Evolutionary conservation across 306 rosid species (phyloP).

Genomic region (Gillenia trifoliata): DNA sequence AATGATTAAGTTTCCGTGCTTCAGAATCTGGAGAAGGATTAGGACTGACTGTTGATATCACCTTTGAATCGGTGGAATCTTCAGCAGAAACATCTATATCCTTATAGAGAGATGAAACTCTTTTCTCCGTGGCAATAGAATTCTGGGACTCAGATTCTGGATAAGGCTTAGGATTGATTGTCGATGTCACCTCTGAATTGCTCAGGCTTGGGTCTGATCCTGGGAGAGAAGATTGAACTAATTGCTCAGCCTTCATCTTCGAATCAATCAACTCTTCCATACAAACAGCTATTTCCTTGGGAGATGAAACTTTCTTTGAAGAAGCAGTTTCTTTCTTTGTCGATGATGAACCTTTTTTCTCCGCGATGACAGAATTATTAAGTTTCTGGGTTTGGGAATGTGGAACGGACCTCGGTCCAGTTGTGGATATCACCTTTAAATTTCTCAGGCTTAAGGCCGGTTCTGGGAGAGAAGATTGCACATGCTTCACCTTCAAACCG

Average conservation of each 20-base stretch:
- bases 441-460: neutral
- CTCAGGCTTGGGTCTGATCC: neutral
- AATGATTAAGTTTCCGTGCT: slow-evolving; percentile 2
- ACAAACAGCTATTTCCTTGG: neutral
- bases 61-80: neutral
- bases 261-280: neutral
- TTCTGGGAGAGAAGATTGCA: slow-evolving; percentile 5
- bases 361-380: neutral
- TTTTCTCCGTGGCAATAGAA: slow-evolving; percentile 27
- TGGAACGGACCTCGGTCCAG: neutral
- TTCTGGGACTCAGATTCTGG: slow-evolving; percentile 13
- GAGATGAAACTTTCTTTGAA: neutral
- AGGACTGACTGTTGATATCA: neutral
- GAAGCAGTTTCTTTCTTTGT: slow-evolving; percentile 19
- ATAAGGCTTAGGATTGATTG: slow-evolving; percentile 21
- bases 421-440: neutral
- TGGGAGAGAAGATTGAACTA: neutral
- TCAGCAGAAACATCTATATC: neutral
- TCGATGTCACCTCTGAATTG: neutral
- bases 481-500: neutral
- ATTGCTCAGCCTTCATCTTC: neutral
- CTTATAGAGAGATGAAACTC: neutral
- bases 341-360: slow-evolving; percentile 17
- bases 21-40: slow-evolving; percentile 27
- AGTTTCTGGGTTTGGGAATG: slow-evolving; percentile 6